Evolutionary conservation across 139 green algal genomes (phyloP), one percentile per base, ranked within the genome.

Genomic region (Auxenochlorella pyrenoidosa): DNA sequence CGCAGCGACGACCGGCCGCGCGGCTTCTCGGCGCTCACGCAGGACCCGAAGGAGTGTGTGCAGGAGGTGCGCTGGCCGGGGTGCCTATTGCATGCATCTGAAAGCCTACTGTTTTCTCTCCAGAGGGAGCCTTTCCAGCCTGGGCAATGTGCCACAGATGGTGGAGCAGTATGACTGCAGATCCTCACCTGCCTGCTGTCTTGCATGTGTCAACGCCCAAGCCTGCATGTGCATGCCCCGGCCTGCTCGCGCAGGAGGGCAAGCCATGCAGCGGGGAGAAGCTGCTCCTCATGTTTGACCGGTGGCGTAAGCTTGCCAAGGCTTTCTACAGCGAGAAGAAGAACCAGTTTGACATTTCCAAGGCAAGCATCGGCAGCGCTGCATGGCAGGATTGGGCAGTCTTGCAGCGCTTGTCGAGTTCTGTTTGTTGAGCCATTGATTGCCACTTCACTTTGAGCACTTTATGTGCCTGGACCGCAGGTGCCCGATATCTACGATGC

Each of bases 401-500:
- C 47, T 54, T 54, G 47, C 47, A 18, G 47, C 47, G 10, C 6
- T 18, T 10, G 6, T 54, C 47, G 10, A 54, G n/a, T n/a, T 10
- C 47, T 54, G 47, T 18, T 54, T 18, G 8, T 18, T 54, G 47
- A 54, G 10, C 10, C 47, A 10, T 10, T 54, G 10, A 54, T 54
- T 54, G 47, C 47, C 47, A 54, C 47, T 54, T 63, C 16, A 13
- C 10, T 63, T 63, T 13, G 54, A 22, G 54, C 54, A 63, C 40
- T 18, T 36, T 30, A 18, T 63, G 3, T 63, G 5, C 26, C 30
- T 63, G 32, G 22, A 24, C 10, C 22, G 41, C 94, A 97, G 92
- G 92, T 99, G 21, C 97, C 97, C 0, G 97, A 99, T 91, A 98
- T 99, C 75, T 98, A 98, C 75, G 96, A 98, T 88, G 92, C 83